Conservation (phyloP, 495 filamentous ascomycete species). For the Xeromyces bisporus region DNA sequence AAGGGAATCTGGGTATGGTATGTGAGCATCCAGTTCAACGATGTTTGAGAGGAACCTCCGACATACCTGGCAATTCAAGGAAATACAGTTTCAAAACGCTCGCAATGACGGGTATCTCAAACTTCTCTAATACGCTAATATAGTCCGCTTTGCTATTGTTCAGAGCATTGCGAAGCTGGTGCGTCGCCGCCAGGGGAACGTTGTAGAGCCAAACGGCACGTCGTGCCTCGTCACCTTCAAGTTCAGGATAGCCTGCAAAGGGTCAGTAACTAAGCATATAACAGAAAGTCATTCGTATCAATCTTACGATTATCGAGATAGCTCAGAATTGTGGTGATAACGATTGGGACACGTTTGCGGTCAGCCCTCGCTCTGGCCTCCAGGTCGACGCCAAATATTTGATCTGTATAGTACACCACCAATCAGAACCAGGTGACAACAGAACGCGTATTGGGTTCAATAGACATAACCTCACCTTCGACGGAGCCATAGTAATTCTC, state of each 20-base stretch:
- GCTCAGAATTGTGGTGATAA: slow-evolving; percentile 83
- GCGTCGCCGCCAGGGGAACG: slow-evolving; percentile 69
- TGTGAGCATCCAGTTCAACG: background rate
- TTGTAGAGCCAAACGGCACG: slow-evolving; percentile 89
- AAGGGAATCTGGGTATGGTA: slow-evolving; percentile 52
- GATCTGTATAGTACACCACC: slow-evolving; percentile 38
- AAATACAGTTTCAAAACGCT: slow-evolving; percentile 91
- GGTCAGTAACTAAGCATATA: slow-evolving; percentile 5
- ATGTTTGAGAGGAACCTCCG: background rate
- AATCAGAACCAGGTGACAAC: background rate
- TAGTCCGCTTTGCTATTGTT: slow-evolving; percentile 81
- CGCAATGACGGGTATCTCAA: slow-evolving; percentile 84
- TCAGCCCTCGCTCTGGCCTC: slow-evolving; percentile 87
- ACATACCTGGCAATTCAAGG: slow-evolving; percentile 80
- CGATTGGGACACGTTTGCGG: slow-evolving; percentile 81
- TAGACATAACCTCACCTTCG: slow-evolving; percentile 40
- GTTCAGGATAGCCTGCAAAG: slow-evolving; percentile 69
- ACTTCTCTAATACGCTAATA: slow-evolving; percentile 60
- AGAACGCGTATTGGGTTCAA: background rate
- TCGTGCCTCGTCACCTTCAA: slow-evolving; percentile 90
- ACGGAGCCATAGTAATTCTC: slow-evolving; percentile 99
- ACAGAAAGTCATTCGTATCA: slow-evolving; percentile 2
- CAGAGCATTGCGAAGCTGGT: slow-evolving; percentile 61
- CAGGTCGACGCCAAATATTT: slow-evolving; percentile 94
- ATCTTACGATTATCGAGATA: slow-evolving; percentile 73